A percentile compares a stretch with the other conserved stretches of the same genome.
Conservation (phyloP, 768 basidiomycete genomes). For the Aureoboletus auriporus region DNA sequence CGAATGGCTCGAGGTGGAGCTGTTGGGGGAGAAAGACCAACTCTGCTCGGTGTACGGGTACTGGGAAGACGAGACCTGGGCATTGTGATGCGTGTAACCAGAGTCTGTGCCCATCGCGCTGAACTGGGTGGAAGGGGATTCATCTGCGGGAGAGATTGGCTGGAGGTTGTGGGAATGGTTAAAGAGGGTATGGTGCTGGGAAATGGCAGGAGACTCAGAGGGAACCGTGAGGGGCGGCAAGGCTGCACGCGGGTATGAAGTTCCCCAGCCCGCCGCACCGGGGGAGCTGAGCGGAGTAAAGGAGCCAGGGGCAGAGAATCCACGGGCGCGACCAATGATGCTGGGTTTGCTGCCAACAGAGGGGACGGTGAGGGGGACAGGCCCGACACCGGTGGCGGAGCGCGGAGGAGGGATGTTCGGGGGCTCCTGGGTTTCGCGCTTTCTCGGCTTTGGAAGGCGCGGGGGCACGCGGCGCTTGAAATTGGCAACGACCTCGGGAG, state of each 20-base stretch:
- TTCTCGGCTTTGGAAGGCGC: slow-evolving; percentile 82
- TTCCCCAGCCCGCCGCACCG: slow-evolving; percentile 54
- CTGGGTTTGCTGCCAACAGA: slow-evolving; percentile 33
- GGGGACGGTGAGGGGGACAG: slow-evolving; percentile 63
- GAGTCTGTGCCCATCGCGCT: slow-evolving; percentile 35
- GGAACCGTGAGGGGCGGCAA: slow-evolving; percentile 84
- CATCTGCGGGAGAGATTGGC: slow-evolving; percentile 67
- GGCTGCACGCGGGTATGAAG: slow-evolving; percentile 55
- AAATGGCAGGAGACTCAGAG: slow-evolving; percentile 61
- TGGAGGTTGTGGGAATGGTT: slow-evolving; percentile 56
- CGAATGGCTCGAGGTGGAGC: slow-evolving; percentile 58
- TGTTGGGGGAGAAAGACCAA: slow-evolving; percentile 47
- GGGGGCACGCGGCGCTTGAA: slow-evolving; percentile 96
- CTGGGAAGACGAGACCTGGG: slow-evolving; percentile 47
- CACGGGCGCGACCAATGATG: slow-evolving; percentile 57
- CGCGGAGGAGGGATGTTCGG: slow-evolving; percentile 71
- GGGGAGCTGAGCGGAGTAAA: slow-evolving; percentile 68
- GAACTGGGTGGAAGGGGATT: slow-evolving; percentile 52
- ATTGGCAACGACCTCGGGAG: slow-evolving; percentile 85
- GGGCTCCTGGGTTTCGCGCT: slow-evolving; percentile 69
- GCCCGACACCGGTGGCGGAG: slow-evolving; percentile 67
- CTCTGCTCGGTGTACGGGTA: slow-evolving; percentile 65
- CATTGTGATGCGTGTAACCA: slow-evolving; percentile 28
- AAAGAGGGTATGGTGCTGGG: slow-evolving; percentile 55
- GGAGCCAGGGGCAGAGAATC: slow-evolving; percentile 80